These are phyloP conservation scores for Cryphonectria nitschkei DNA, from an alignment of 2,329 filamentous ascomycete species.

Conservation along the genomic window DNA sequence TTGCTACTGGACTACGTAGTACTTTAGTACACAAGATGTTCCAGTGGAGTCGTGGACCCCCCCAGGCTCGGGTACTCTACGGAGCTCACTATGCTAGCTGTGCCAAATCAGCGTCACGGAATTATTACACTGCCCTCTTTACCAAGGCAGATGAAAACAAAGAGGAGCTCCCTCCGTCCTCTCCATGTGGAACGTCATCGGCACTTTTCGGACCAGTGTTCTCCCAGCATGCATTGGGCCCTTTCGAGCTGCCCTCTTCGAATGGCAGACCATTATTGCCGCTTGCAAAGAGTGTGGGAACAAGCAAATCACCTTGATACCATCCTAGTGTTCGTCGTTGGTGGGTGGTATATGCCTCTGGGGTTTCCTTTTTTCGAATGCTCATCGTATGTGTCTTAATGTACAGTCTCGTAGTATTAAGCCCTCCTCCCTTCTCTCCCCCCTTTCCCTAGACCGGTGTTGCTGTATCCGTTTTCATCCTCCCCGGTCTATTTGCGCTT, in stretches of 20 bases:
- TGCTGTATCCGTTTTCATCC: not conserved
- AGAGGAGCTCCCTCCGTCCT: not conserved
- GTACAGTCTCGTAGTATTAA: constrained; percentile 7
- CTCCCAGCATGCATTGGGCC: not conserved
- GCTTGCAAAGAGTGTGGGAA: not conserved
- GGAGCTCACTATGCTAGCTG: not conserved
- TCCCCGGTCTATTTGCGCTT: constrained; percentile 64
- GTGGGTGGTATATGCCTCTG: not conserved
- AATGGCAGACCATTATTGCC: not conserved
- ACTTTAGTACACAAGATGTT: not conserved
- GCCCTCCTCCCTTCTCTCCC: not conserved
- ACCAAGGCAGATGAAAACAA: not conserved
- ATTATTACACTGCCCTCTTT: not conserved
- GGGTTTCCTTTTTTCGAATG: not conserved
- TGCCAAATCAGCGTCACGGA: not conserved
- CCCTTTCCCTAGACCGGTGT: not conserved
- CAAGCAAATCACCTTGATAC: not conserved
- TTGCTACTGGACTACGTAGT: too few species aligned
- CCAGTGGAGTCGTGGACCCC: not conserved
- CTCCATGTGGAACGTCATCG: not conserved
- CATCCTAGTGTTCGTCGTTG: not conserved
- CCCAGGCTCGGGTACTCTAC: not conserved
- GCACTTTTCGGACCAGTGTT: not conserved
- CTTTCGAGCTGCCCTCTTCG: not conserved
- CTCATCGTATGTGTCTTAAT: not conserved